These are phyloP conservation scores for Prunus mume DNA, from an alignment of 306 rosid genomes.

Conservation along the genomic window DNA sequence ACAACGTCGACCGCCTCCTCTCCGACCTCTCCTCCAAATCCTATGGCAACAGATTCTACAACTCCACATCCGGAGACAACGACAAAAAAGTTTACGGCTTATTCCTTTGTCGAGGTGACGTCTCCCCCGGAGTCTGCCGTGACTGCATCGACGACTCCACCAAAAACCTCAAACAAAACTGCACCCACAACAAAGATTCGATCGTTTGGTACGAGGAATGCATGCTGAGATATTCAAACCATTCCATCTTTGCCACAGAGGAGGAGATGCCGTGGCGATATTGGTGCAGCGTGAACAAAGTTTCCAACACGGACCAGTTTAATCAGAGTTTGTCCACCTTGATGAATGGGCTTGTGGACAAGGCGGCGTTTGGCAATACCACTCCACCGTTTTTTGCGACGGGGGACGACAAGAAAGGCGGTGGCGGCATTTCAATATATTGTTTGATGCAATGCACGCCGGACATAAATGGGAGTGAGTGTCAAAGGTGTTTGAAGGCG, in stretches of 20 bases:
- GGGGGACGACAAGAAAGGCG: not conserved
- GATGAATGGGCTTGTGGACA: constrained; percentile 5
- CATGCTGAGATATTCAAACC: constrained; percentile 45
- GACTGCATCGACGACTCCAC: constrained; percentile 39
- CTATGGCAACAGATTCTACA: constrained; percentile 10
- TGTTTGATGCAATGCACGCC: constrained; percentile 28
- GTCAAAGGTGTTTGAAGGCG: not conserved
- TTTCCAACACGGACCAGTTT: not conserved
- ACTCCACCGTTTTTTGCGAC: not conserved
- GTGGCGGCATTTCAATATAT: not conserved
- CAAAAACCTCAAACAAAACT: not conserved
- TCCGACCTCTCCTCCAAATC: constrained; percentile 19
- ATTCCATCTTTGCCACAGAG: constrained; percentile 19
- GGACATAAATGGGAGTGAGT: constrained; percentile 4
- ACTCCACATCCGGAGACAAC: constrained; percentile 16
- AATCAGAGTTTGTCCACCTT: not conserved
- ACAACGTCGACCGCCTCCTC: not conserved
- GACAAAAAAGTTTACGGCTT: constrained; percentile 31
- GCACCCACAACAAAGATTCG: constrained; percentile 31
- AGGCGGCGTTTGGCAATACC: not conserved
- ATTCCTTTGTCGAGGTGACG: constrained; percentile 54
- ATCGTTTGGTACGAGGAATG: constrained; percentile 53
- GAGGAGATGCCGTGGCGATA: constrained; percentile 8
- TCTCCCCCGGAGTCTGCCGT: constrained; percentile 26
- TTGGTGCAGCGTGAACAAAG: constrained; percentile 7